These are phyloP conservation scores for Mycena capillaripes DNA, from an alignment of 768 basidiomycete genomes.

Conservation along the genomic window DNA sequence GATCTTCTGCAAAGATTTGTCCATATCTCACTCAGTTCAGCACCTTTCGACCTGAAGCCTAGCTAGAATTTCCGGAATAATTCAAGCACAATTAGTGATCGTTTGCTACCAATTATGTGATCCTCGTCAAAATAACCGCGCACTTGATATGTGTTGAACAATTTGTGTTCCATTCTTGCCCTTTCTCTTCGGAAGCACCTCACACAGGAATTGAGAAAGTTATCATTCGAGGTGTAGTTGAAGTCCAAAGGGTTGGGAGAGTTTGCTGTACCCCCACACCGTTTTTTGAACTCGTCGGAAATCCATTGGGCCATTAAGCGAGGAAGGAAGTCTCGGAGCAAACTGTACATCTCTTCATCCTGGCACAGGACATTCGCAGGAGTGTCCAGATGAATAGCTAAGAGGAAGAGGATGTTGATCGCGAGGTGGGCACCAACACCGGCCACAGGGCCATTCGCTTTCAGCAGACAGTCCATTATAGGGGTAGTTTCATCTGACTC, in stretches of 20 bases:
- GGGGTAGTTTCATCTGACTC: not conserved
- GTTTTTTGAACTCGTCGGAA: not conserved
- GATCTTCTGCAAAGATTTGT: no score
- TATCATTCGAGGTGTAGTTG: not conserved
- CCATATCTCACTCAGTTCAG: no score
- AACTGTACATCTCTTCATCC: not conserved
- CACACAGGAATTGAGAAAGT: not conserved
- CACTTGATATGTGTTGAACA: not conserved
- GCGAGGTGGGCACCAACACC: not conserved
- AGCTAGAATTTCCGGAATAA: no score
- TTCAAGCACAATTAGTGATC: no score
- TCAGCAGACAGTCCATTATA: not conserved
- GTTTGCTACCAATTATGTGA: conserved; percentile 6
- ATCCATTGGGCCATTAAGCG: not conserved
- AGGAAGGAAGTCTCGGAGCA: not conserved
- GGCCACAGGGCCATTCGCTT: not conserved
- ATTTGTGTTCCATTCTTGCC: not conserved
- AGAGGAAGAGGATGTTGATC: not conserved
- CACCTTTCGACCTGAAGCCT: no score
- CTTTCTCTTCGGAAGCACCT: not conserved
- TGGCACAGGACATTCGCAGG: not conserved
- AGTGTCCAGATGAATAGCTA: not conserved
- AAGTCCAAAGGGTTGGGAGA: not conserved
- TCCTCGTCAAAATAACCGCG: not conserved
- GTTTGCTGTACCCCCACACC: not conserved